Conservation (phyloP, 768 basidiomycete genomes). For the Lactarius evosmus region DNA sequence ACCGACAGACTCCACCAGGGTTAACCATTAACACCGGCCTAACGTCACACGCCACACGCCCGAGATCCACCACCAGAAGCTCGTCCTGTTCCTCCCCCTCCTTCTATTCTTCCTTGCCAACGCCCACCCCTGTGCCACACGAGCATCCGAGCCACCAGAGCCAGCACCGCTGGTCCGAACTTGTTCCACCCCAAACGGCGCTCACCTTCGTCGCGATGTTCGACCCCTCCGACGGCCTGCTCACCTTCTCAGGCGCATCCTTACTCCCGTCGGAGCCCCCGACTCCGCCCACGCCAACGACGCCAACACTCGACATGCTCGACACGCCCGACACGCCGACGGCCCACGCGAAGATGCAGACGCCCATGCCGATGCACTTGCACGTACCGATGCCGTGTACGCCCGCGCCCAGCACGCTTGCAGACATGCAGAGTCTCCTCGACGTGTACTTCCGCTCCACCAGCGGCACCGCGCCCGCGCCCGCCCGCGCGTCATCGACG, state of each 20-base stretch:
- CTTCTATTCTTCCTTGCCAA: not conserved
- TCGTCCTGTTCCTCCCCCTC: not conserved
- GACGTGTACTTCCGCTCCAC: conserved; percentile 27
- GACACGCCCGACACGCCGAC: conserved; percentile 23
- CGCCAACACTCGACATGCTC: conserved; percentile 3
- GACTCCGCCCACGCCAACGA: conserved; percentile 1
- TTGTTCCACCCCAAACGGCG: conserved; percentile 53
- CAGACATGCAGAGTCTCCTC: conserved; percentile 27
- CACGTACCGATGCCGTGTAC: conserved; percentile 28
- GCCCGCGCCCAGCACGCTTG: conserved; percentile 28
- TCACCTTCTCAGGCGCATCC: conserved; percentile 52
- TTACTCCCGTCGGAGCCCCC: conserved; percentile 37
- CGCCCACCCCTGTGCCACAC: not conserved
- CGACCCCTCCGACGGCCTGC: conserved; percentile 55
- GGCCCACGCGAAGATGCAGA: conserved; percentile 28
- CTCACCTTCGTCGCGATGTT: conserved; percentile 59
- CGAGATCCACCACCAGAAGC: not conserved
- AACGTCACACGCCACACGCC: not conserved
- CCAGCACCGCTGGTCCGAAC: conserved; percentile 50
- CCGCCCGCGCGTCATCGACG: conserved; percentile 26
- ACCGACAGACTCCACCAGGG: conserved; percentile 16
- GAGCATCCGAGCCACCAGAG: not conserved
- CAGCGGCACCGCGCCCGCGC: not conserved
- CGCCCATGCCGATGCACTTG: conserved; percentile 24
- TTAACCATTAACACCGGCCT: conserved; percentile 13